These are phyloP conservation scores for Sporobolomyces roseus DNA, from an alignment of 768 basidiomycete species.

Conservation along the genomic window DNA sequence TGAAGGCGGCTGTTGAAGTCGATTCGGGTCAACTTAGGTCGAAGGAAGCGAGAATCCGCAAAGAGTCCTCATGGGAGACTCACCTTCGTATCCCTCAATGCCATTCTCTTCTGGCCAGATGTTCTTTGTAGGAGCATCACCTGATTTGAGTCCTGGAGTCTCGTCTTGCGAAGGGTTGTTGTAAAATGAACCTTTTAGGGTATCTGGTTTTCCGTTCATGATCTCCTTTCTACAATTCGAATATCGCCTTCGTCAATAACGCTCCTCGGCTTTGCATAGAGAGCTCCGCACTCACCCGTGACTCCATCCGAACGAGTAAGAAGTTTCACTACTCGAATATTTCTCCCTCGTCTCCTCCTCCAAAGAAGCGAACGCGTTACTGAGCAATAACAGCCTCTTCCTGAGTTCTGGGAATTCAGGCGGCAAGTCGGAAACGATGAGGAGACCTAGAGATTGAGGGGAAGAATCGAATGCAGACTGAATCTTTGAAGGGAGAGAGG, in stretches of 20 bases:
- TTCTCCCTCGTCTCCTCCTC: conserved; percentile 65
- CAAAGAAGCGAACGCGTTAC: conserved; percentile 70
- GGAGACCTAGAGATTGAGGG: conserved; percentile 70
- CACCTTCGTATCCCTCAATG: conserved; percentile 35
- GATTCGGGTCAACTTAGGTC: conserved; percentile 66
- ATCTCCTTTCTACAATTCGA: conserved; percentile 65
- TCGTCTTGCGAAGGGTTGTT: conserved; percentile 71
- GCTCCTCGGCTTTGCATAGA: too few relatives aligned
- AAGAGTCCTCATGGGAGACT: not conserved
- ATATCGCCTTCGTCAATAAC: not conserved
- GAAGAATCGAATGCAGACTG: conserved; percentile 72
- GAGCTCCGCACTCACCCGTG: conserved; percentile 63
- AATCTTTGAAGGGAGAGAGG: conserved; percentile 60
- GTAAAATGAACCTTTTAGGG: conserved; percentile 89
- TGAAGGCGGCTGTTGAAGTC: conserved; percentile 85
- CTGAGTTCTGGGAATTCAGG: conserved; percentile 60
- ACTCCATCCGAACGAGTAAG: conserved; percentile 84
- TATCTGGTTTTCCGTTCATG: conserved; percentile 90
- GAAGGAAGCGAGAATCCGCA: conserved; percentile 46
- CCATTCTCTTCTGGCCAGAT: conserved; percentile 61
- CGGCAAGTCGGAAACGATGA: conserved; percentile 78
- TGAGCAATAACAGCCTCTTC: conserved; percentile 67
- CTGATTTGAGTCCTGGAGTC: conserved; percentile 60
- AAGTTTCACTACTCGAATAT: conserved; percentile 63
- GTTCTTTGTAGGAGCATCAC: conserved; percentile 71